A percentile compares a stretch with the other conserved stretches of the same genome.
phyloP scores from a whole-genome alignment of 139 green algal species.

The Chlorella ohadii region DNA sequence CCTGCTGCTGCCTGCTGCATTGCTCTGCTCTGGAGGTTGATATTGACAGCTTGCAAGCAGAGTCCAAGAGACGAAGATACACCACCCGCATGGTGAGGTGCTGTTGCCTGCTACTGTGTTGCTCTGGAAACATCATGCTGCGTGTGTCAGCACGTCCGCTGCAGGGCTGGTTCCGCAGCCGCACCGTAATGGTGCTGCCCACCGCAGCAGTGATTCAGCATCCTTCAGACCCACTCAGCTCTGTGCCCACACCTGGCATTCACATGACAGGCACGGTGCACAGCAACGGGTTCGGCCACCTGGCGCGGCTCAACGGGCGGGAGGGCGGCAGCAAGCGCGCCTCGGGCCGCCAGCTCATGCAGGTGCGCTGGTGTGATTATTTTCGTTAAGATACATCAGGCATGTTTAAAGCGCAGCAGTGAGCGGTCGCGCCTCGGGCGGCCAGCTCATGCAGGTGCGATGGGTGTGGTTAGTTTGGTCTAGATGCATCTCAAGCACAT shows the following conservation, averaged over 20 bases:
- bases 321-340: conserved; percentile 62
- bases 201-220: too few relatives aligned
- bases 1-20: neutral
- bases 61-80: conserved; percentile 75
- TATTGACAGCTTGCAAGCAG: conserved; percentile 10
- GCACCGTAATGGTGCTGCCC: too few relatives aligned
- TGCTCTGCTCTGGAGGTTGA: too few relatives aligned
- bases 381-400: too few relatives aligned
- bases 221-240: neutral
- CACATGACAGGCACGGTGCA: conserved; percentile 88
- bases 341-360: conserved; percentile 82
- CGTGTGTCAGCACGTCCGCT: too few relatives aligned
- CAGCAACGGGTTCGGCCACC: conserved; percentile 94
- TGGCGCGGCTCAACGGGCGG: conserved; percentile 86
- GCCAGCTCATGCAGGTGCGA: too few relatives aligned
- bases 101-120: neutral
- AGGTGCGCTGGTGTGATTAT: neutral
- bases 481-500: too few relatives aligned
- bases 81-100: conserved; percentile 41
- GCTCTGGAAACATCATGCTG: too few relatives aligned
- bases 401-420: too few relatives aligned
- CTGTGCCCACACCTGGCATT: neutral
- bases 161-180: too few relatives aligned
- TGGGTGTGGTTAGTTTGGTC: too few relatives aligned
- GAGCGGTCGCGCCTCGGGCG: too few relatives aligned